Evolutionary conservation across 306 rosid species (phyloP), one percentile per base, ranked within the genome.

Genomic region (Cucurbita argyrosperma): DNA sequence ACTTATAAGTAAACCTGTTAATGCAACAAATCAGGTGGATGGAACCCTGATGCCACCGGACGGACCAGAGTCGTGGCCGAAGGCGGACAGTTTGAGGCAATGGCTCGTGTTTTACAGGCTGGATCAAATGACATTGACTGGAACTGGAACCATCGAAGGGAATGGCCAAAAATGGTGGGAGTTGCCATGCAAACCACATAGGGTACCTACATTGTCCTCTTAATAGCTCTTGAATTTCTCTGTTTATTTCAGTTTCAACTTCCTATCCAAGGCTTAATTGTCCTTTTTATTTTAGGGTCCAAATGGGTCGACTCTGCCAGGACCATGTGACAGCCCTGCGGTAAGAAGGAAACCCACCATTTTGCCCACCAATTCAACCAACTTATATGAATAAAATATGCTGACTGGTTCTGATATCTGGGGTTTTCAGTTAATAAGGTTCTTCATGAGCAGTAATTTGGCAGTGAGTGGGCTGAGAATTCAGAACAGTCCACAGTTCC

Each of bases 141-240:
- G 99, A 15, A 87, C 76, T n/a, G 99, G 99, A 80, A 91, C 79
- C 71, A 85, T 95, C 54, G 92, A 95, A 87, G 99, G 99, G 60
- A 95, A 90, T 62, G 99, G 99, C 4, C 96, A 88, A 56, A 82
- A 88, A 52, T 95, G 99, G 97, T 95, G 99, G 99, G 96, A 87
- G 11, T 89, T 95, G 57, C 96, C 99, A 38, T 95, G 99, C 86
- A 95, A 95, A 79, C 99, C 99, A 79, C 99, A 95, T 77, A 71
- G 95, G 96, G 99, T 95, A 84, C 43, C 76, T 40, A 57, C 51
- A 52, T 61, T 30, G 12, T 5, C 55, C 4, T 50, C 38, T 45
- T 30, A 19, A 37, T 43, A 45, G 7, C 8, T 58, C 26, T 72
- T 40, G 23, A 45, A 16, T 64, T 13, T 45, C 52, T 21, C 16